Conservation (phyloP, 148 eudicot genomes). For the Rhododendron mucronatum region DNA sequence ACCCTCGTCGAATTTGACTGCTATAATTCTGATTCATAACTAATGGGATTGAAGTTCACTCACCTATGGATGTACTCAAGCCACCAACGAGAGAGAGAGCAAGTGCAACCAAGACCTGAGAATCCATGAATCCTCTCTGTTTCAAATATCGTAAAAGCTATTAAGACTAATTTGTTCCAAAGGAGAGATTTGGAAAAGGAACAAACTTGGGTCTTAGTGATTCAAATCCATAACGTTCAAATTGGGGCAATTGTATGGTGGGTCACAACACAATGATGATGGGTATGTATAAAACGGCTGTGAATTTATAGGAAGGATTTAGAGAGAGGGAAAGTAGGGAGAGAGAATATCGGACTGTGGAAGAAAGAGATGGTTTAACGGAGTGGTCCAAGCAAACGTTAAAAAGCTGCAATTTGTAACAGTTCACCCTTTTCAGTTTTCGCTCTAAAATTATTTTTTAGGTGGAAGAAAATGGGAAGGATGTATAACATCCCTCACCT, state of each 20-base stretch:
- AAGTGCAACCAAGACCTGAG: conserved; percentile 92
- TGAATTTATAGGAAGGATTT: not conserved
- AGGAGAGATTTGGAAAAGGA: not conserved
- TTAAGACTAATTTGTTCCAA: conserved; percentile 3
- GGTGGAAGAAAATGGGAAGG: too few relatives aligned
- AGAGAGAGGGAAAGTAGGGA: not conserved
- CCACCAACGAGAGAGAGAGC: conserved; percentile 92
- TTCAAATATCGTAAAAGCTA: conserved; percentile 1
- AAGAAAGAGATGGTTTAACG: conserved; percentile 35
- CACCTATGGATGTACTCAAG: conserved; percentile 90
- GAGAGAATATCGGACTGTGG: conserved; percentile 9
- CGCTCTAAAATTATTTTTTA: too few relatives aligned
- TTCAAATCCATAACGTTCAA: not conserved
- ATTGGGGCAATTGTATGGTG: not conserved
- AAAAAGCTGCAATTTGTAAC: not conserved
- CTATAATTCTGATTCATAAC: not conserved
- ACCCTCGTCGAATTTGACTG: not conserved
- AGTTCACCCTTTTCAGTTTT: too few relatives aligned
- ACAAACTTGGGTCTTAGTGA: not conserved
- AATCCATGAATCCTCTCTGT: conserved; percentile 50
- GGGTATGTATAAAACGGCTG: not conserved
- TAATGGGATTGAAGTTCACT: not conserved
- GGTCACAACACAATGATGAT: not conserved
- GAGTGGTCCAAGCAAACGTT: conserved; percentile 12
- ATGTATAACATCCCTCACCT: too few relatives aligned